Evolutionary conservation across 805 yeast species (phyloP), one percentile per base, ranked within the genome.

Genomic region (Alloascoidea hylecoeti): DNA sequence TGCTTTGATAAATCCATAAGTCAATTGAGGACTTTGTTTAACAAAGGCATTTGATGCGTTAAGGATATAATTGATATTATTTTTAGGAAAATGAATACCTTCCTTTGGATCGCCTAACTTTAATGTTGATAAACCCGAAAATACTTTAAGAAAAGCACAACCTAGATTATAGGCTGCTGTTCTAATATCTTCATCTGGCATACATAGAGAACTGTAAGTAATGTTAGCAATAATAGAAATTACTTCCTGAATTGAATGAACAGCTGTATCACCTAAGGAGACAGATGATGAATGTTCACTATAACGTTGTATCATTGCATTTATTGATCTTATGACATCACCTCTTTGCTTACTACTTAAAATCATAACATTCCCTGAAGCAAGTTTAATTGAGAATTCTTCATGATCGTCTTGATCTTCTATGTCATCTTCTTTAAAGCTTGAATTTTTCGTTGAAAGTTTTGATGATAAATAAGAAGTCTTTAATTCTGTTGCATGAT

Each of bases 21-120:
- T 71, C 47, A 79, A 54, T 5, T 66, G 60, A 0, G 92, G 85
- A 38, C 68, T 66, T 6, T 63, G 55, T 4, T 47, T 41, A 0
- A 94, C 69, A n/a, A 83, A 51, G n/a, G 66, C 62, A 12, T 64
- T 58, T 1, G 85, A 72, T 4, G 80, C 56, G 0, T 70, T 53
- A 2, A 68, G 66, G 9, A 80, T 69, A 55, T 77, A 79, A 5
- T 73, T 68, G 4, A 75, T 67, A 35, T 75, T 69, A 45, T 79
- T 79, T 30, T 70, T 66, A 1, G 94, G 94, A 46, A 81, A 75
- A 13, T 75, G 70, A 15, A 78, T 67, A 18, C 71, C 79, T 4
- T 68, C 67, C 1, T 81, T 68, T 34, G 68, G 66, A 13, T 64
- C 68, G 16, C 74, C 60, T 2, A 66, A 64, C 18, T 72, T 63